Evolutionary conservation across 1,284 basidiomycete genomes (phyloP).

Genomic region (Anthracocystis panici-leucophaei): DNA sequence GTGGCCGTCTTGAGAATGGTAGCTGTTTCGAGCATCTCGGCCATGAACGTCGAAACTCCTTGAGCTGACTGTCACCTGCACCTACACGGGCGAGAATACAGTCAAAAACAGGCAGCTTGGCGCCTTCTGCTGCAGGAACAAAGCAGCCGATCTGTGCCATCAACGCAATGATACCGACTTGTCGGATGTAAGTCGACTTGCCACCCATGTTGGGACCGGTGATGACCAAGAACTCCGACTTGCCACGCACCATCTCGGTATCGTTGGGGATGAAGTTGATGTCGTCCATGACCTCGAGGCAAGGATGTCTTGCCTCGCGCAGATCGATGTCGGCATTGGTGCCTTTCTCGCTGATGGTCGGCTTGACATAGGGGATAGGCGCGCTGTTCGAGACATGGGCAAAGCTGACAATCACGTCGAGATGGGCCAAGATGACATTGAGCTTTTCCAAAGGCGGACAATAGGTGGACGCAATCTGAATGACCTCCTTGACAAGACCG

Average conservation of each 20-base stretch:
- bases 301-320: constrained; percentile 80
- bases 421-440: constrained; percentile 85
- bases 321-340: constrained; percentile 46
- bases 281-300: constrained; percentile 95
- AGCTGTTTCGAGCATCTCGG: constrained; percentile 98
- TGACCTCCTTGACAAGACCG: constrained; percentile 90
- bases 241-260: constrained; percentile 82
- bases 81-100: constrained; percentile 96
- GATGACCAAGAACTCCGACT: constrained; percentile 88
- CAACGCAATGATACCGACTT: constrained; percentile 91
- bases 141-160: constrained; percentile 97
- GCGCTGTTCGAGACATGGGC: constrained; percentile 90
- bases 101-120: constrained; percentile 91
- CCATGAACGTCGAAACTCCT: constrained; percentile 99
- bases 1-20: constrained; percentile 91
- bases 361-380: constrained; percentile 87
- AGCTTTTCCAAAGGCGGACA: constrained; percentile 89
- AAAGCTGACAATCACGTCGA: constrained; percentile 90
- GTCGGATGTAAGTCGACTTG: constrained; percentile 65
- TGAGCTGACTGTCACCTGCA: constrained; percentile 95
- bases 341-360: constrained; percentile 71
- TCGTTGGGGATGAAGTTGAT: constrained; percentile 96
- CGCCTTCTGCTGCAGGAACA: constrained; percentile 78
- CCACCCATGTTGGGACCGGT: constrained; percentile 73
- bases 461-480: constrained; percentile 85